Conservation (phyloP, 2,329 filamentous ascomycete species). For the Paraphoma chrysanthemicola region DNA sequence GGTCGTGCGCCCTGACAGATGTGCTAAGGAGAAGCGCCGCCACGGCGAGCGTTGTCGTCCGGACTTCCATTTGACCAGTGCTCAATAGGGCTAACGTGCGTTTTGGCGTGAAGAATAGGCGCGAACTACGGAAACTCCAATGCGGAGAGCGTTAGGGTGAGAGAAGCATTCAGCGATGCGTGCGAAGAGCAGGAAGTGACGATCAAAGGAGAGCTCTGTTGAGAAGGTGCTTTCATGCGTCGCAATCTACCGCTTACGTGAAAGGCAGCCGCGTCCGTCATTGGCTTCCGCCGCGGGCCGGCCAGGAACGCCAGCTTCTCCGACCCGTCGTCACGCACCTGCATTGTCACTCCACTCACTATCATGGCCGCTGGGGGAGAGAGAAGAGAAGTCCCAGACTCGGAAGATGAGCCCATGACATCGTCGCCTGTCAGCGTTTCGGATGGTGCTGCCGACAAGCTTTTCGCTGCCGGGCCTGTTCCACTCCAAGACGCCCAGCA, state of each 20-base stretch:
- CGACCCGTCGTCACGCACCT: slow-evolving; percentile 1
- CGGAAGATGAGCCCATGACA: slow-evolving; percentile 41
- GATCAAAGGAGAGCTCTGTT: slow-evolving; percentile 7
- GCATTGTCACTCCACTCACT: slow-evolving; percentile 9
- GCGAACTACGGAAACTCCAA: slow-evolving; percentile 17
- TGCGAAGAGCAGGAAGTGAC: slow-evolving; percentile 1
- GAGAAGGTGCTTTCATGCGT: slow-evolving; percentile 25
- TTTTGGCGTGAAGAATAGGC: not conserved
- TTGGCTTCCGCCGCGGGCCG: slow-evolving; percentile 25
- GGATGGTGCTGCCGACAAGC: slow-evolving; percentile 25
- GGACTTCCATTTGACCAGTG: slow-evolving; percentile 17
- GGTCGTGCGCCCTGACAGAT: slow-evolving; percentile 46
- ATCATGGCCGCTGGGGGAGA: slow-evolving; percentile 31
- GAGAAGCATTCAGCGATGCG: slow-evolving; percentile 9
- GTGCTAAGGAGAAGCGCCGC: slow-evolving; percentile 34
- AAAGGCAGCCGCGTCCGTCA: slow-evolving; percentile 22
- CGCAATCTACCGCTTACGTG: slow-evolving; percentile 36
- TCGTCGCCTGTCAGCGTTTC: slow-evolving; percentile 31
- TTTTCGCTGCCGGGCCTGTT: slow-evolving; percentile 16
- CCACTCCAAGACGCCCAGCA: slow-evolving; percentile 30
- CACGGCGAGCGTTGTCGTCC: slow-evolving; percentile 19
- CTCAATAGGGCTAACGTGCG: slow-evolving; percentile 5
- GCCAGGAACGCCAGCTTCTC: slow-evolving; percentile 10
- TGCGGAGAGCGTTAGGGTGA: slow-evolving; percentile 23
- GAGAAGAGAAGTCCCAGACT: slow-evolving; percentile 39